Conservation (phyloP, 305 asterid species). For the Fraxinus dipetala region DNA sequence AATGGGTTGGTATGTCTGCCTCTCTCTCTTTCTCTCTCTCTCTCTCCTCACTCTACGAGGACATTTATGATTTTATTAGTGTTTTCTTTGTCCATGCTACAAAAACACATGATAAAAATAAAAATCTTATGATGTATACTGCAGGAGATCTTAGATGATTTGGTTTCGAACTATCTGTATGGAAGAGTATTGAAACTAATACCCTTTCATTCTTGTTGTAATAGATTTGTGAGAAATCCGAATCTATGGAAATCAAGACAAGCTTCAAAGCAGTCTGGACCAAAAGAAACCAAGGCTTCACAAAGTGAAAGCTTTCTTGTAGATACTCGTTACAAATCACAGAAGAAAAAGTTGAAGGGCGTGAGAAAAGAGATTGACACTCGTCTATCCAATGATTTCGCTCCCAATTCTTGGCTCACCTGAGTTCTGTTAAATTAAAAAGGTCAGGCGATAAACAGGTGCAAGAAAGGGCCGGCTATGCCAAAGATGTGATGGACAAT, state of each 20-base stretch:
- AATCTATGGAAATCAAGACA: constrained; percentile 84
- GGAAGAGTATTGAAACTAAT: background rate
- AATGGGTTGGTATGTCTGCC: background rate
- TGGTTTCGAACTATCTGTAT: background rate
- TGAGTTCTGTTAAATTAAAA: constrained; percentile 36
- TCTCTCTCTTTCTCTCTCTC: background rate
- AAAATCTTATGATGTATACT: background rate
- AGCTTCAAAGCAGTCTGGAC: constrained; percentile 69
- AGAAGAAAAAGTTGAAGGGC: constrained; percentile 63
- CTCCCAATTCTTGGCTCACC: constrained; percentile 73
- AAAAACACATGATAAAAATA: background rate
- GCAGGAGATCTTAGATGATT: background rate
- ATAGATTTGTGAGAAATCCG: constrained; percentile 64
- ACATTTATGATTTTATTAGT: background rate
- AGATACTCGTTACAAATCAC: constrained; percentile 42
- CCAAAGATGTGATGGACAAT: constrained; percentile 21
- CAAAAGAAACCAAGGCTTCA: constrained; percentile 47
- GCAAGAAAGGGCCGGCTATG: constrained; percentile 32
- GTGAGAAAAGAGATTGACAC: constrained; percentile 71
- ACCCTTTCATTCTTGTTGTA: constrained; percentile 15
- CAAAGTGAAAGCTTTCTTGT: constrained; percentile 57
- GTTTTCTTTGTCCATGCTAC: background rate
- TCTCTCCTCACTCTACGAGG: background rate
- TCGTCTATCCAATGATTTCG: constrained; percentile 38
- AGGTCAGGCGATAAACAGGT: constrained; percentile 40